These are phyloP conservation scores for Euphorbia celastroides DNA, from an alignment of 441 rosid species.

Conservation along the genomic window DNA sequence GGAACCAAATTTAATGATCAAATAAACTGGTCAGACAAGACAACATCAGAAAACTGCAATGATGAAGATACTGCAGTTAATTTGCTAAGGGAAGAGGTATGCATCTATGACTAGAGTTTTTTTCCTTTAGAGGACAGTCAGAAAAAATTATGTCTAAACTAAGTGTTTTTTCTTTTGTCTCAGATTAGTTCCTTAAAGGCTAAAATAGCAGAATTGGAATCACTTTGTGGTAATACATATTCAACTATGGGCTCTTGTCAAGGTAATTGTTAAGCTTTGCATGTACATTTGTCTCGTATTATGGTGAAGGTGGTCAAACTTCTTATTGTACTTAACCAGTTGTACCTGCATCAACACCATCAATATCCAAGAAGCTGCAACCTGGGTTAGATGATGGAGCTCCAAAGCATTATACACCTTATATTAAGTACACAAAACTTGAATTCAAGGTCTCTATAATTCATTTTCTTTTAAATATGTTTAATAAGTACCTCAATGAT, in stretches of 20 bases:
- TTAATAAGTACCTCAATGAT: neutral
- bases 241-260: neutral
- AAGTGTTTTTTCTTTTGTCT: slow-evolving; percentile 16
- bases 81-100: slow-evolving; percentile 64
- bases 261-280: slow-evolving; percentile 2
- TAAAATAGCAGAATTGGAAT: slow-evolving; percentile 63
- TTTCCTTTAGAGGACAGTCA: neutral
- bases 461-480: neutral
- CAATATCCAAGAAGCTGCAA: slow-evolving; percentile 23
- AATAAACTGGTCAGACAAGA: slow-evolving; percentile 26
- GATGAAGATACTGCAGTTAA: slow-evolving; percentile 37
- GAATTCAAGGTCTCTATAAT: slow-evolving; percentile 60
- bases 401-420: slow-evolving; percentile 58
- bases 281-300: neutral
- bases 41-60: slow-evolving; percentile 23
- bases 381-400: slow-evolving; percentile 28
- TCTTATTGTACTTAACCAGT: slow-evolving; percentile 13
- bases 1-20: slow-evolving; percentile 22
- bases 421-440: slow-evolving; percentile 79
- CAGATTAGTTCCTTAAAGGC: slow-evolving; percentile 64
- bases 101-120: slow-evolving; percentile 11
- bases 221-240: slow-evolving; percentile 28
- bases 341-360: slow-evolving; percentile 21
- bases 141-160: neutral
- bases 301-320: neutral